phyloP scores from a whole-genome alignment of 345 rosid species.

The Passiflora organensis region DNA sequence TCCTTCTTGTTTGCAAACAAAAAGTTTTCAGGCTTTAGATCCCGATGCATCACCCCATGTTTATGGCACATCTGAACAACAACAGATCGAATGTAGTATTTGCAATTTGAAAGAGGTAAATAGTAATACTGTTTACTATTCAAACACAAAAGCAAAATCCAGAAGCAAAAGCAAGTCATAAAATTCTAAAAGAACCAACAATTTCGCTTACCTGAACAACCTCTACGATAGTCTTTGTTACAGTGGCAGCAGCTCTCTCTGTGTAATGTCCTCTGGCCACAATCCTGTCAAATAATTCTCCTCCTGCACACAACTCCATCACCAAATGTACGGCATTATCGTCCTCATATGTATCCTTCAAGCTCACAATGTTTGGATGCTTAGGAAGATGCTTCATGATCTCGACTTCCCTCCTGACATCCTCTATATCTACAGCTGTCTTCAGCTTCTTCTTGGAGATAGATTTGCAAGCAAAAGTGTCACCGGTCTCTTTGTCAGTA shows the following conservation, averaged over 20 bases:
- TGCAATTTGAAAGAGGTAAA: no score
- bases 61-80: conserved; percentile 25
- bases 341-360: conserved; percentile 28
- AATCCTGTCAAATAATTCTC: conserved; percentile 30
- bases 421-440: conserved; percentile 31
- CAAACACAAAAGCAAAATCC: no score
- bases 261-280: conserved; percentile 36
- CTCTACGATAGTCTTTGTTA: conserved; percentile 35
- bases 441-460: conserved; percentile 14
- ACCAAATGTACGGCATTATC: conserved; percentile 31
- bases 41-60: conserved; percentile 31
- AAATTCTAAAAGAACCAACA: no score
- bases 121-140: no score
- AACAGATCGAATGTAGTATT: not conserved
- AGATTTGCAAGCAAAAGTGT: conserved; percentile 17
- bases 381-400: conserved; percentile 29
- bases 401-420: conserved; percentile 34
- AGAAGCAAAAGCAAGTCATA: no score
- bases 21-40: conserved; percentile 34
- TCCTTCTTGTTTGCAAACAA: conserved; percentile 31
- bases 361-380: conserved; percentile 29
- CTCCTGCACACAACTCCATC: conserved; percentile 35
- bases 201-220: conserved; percentile 26
- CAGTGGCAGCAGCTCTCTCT: conserved; percentile 33
- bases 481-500: conserved; percentile 24